These are phyloP conservation scores for Diospyros lotus DNA, from an alignment of 148 eudicot genomes.

Conservation along the genomic window DNA sequence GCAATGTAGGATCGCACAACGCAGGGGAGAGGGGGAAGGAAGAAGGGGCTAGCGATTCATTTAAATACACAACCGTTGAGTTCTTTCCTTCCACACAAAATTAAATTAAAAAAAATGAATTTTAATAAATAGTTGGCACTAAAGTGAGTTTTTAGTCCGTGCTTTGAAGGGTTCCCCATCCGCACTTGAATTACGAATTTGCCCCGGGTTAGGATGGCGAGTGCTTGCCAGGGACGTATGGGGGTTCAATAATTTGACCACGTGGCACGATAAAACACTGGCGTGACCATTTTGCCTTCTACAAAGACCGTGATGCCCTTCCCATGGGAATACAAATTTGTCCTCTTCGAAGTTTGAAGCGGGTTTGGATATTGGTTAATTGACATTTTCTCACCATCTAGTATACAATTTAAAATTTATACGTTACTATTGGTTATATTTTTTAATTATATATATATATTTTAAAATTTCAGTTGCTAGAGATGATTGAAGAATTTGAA, in stretches of 20 bases:
- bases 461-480: too few species aligned
- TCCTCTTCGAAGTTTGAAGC: too few species aligned
- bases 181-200: not conserved
- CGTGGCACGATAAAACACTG: not conserved
- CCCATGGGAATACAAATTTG: too few species aligned
- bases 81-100: not conserved
- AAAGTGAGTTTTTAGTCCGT: not conserved
- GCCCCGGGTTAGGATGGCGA: not conserved
- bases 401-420: too few species aligned
- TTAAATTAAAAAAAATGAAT: not conserved
- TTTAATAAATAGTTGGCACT: not conserved
- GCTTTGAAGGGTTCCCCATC: not conserved
- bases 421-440: too few species aligned
- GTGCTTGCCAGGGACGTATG: slow-evolving; percentile 4
- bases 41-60: slow-evolving; percentile 10
- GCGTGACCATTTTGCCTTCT: too few species aligned
- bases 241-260: slow-evolving; percentile 14
- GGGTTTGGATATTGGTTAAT: too few species aligned
- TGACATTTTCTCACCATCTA: too few species aligned
- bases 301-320: too few species aligned
- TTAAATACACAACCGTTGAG: slow-evolving; percentile 34
- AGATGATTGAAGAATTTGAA: too few species aligned
- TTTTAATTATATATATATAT: too few species aligned
- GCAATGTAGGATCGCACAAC: not conserved
- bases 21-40: slow-evolving; percentile 29